These are phyloP conservation scores for Ceratobasidium papillatum DNA, from an alignment of 1,284 basidiomycete genomes.

Conservation along the genomic window DNA sequence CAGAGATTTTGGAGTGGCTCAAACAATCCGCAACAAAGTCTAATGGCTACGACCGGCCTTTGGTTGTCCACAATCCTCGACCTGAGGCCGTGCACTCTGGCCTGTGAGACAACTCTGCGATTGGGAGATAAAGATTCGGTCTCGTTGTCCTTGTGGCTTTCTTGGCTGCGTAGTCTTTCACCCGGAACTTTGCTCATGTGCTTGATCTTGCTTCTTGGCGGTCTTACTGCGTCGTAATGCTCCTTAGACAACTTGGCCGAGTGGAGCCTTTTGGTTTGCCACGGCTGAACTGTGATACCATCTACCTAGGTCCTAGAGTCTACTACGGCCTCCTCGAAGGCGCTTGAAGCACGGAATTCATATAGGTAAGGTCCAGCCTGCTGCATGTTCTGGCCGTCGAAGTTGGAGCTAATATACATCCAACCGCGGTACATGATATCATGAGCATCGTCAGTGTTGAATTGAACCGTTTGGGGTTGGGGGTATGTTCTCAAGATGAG, in stretches of 20 bases:
- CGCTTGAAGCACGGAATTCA: not conserved
- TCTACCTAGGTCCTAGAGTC: not conserved
- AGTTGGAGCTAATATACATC: slow-evolving; percentile 6
- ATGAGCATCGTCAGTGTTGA: not conserved
- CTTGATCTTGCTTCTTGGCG: not conserved
- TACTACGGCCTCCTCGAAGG: not conserved
- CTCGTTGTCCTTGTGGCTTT: not conserved
- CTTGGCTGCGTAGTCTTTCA: not conserved
- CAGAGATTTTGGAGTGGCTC: slow-evolving; percentile 17
- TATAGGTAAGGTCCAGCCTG: not conserved
- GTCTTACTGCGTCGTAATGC: slow-evolving; percentile 1
- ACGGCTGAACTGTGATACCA: not conserved
- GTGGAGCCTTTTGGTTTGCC: not conserved
- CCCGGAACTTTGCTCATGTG: not conserved
- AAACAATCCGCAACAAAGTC: slow-evolving; percentile 24
- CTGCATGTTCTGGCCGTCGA: not conserved
- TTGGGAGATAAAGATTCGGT: not conserved
- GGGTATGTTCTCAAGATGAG: slow-evolving; percentile 2
- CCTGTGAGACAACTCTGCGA: slow-evolving; percentile 1
- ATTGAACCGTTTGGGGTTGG: not conserved
- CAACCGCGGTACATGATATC: not conserved
- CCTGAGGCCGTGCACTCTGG: slow-evolving; percentile 2
- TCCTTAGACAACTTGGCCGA: not conserved
- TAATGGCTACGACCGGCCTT: not conserved
- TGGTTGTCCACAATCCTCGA: slow-evolving; percentile 22